Evolutionary conservation across 768 basidiomycete genomes (phyloP).

Genomic region (Auricularia sp.): DNA sequence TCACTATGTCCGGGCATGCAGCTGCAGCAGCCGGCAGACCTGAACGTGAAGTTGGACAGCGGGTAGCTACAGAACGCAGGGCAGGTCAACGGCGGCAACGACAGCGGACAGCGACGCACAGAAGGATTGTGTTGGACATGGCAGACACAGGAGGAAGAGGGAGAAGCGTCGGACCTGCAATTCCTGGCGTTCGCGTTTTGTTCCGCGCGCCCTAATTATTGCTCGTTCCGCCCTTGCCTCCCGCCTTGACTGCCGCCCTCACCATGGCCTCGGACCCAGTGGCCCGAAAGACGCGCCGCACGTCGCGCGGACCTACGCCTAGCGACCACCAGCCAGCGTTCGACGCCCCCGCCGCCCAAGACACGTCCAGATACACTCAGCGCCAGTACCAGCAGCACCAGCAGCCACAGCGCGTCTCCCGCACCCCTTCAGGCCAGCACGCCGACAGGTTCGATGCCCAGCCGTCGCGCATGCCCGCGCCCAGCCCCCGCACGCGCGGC

Average conservation of each 20-base stretch:
- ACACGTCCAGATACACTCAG: background rate
- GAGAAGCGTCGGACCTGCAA: background rate
- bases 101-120: constrained; percentile 23
- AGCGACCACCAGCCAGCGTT: background rate
- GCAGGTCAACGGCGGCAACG: constrained; percentile 1
- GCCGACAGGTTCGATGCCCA: background rate
- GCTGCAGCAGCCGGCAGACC: constrained; percentile 30
- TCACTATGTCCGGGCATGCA: background rate
- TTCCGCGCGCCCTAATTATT: background rate
- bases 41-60: constrained; percentile 87
- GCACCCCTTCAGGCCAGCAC: background rate
- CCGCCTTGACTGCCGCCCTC: background rate
- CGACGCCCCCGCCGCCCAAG: background rate
- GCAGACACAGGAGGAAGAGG: background rate
- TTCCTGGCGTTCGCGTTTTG: background rate
- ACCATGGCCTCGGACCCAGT: background rate
- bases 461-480: background rate
- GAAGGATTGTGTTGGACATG: constrained; percentile 45
- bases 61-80: constrained; percentile 47
- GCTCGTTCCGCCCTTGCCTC: background rate
- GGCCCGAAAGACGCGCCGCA: background rate
- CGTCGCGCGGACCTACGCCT: background rate
- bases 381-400: background rate
- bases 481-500: background rate
- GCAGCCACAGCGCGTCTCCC: background rate